phyloP scores from a whole-genome alignment of 305 asterid genomes.

The Ajuga reptans region DNA sequence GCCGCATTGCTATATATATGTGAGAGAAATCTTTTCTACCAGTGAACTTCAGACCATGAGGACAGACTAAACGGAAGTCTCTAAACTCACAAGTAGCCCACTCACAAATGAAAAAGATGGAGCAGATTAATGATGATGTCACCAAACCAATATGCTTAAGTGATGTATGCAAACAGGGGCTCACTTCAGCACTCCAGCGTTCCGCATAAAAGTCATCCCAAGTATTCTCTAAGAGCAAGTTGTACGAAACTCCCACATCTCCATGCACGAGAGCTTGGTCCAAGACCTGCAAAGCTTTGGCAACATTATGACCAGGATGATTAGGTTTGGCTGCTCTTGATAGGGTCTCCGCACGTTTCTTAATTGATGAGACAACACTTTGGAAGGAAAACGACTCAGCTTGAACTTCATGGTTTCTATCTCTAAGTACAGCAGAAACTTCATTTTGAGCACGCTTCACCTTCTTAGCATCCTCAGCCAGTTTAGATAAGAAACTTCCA shows the following conservation, averaged over 20 bases:
- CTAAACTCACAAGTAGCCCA: conserved; percentile 97
- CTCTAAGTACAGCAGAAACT: conserved; percentile 48
- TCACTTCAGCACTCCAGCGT: conserved; percentile 78
- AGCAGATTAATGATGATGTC: conserved; percentile 56
- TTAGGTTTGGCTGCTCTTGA: conserved; percentile 69
- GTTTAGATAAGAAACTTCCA: conserved; percentile 67
- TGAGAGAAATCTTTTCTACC: conserved; percentile 83
- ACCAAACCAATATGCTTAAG: conserved; percentile 62
- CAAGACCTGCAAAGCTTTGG: conserved; percentile 67
- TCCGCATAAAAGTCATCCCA: conserved; percentile 73
- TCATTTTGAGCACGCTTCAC: conserved; percentile 47
- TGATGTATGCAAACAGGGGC: conserved; percentile 64
- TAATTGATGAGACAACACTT: conserved; percentile 67
- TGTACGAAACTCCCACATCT: conserved; percentile 57
- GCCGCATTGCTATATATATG: conserved; percentile 68
- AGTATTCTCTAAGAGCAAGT: conserved; percentile 58
- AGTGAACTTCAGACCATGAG: conserved; percentile 67
- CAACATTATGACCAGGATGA: conserved; percentile 59
- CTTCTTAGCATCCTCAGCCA: conserved; percentile 58
- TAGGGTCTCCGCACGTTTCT: conserved; percentile 66
- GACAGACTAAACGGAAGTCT: conserved; percentile 65
- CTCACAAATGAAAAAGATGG: conserved; percentile 82
- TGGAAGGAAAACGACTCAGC: conserved; percentile 57
- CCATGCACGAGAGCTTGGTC: conserved; percentile 78
- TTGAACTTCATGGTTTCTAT: conserved; percentile 46